phyloP scores from a whole-genome alignment of 352 stramenopile genomes.

The Pythium guiyangense region DNA sequence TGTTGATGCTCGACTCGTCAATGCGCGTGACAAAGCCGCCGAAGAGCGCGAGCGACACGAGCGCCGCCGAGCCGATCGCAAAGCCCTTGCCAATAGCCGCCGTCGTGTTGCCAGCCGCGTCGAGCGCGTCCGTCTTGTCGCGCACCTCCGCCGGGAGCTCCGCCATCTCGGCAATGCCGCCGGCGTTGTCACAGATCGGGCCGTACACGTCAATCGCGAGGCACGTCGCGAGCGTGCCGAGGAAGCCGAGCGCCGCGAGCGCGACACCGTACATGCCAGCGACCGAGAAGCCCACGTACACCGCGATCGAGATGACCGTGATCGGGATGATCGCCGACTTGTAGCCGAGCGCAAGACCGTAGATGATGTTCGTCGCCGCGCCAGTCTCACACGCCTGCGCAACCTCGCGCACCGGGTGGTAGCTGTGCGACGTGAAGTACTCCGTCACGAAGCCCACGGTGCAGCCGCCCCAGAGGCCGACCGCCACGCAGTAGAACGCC shows the following conservation, averaged over 20 bases:
- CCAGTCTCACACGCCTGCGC: constrained; percentile 97
- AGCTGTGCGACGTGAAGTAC: constrained; percentile 99
- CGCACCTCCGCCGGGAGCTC: constrained; percentile 95
- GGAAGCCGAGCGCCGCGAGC: constrained; percentile 97
- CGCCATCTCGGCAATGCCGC: constrained; percentile 99
- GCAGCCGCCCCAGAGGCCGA: constrained; percentile 96
- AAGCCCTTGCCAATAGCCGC: constrained; percentile 99
- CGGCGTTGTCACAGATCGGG: constrained; percentile 99
- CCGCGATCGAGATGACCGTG: constrained; percentile 95
- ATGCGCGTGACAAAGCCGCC: constrained; percentile 98
- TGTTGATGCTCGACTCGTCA: constrained; percentile 94
- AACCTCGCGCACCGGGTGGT: constrained; percentile 95
- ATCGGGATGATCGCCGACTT: constrained; percentile 99
- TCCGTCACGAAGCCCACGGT: constrained; percentile 98
- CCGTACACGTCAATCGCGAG: constrained; percentile 99
- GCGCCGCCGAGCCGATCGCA: constrained; percentile 97
- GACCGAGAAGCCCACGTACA: constrained; percentile 97
- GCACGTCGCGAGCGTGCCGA: constrained; percentile 97
- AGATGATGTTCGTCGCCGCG: constrained; percentile 99
- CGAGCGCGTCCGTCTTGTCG: constrained; percentile 99
- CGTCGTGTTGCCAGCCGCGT: constrained; percentile 99
- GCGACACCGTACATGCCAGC: constrained; percentile 97
- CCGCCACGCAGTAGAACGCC: constrained; percentile 91
- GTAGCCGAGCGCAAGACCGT: constrained; percentile 98
- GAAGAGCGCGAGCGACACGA: constrained; percentile 98